Evolutionary conservation across 345 rosid species (phyloP).

Genomic region (Syzygium grande): DNA sequence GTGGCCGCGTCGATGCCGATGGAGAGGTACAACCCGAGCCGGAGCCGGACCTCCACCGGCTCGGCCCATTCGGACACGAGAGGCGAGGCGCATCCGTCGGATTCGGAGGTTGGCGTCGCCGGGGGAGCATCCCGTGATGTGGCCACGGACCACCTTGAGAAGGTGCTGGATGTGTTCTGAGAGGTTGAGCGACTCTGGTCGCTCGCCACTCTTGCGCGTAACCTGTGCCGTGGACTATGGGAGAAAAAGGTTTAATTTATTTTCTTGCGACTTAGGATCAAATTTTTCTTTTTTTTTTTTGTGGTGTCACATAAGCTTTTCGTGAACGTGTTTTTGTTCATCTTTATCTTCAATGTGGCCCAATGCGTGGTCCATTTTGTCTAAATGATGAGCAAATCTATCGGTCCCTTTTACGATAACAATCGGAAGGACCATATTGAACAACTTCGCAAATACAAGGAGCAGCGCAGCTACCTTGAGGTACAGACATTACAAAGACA

Average conservation of each 20-base stretch:
- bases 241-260: background rate
- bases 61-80: background rate
- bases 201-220: background rate
- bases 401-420: background rate
- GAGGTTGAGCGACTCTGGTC: background rate
- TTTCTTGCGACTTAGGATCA: background rate
- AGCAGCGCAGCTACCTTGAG: background rate
- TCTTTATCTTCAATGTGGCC: background rate
- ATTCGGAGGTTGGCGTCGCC: background rate
- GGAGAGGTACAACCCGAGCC: background rate
- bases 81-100: background rate
- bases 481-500: background rate
- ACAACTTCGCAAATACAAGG: background rate
- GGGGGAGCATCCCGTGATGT: background rate
- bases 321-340: background rate
- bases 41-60: background rate
- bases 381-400: background rate
- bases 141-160: background rate
- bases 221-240: background rate
- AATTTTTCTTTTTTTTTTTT: no score
- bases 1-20: conserved; percentile 6
- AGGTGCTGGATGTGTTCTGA: background rate
- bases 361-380: background rate
- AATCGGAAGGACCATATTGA: background rate
- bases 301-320: background rate